A percentile compares a stretch with the other conserved stretches of the same genome.
Evolutionary conservation across 2,329 filamentous ascomycete species (phyloP).

Genomic region (Phialophora chinensis): DNA sequence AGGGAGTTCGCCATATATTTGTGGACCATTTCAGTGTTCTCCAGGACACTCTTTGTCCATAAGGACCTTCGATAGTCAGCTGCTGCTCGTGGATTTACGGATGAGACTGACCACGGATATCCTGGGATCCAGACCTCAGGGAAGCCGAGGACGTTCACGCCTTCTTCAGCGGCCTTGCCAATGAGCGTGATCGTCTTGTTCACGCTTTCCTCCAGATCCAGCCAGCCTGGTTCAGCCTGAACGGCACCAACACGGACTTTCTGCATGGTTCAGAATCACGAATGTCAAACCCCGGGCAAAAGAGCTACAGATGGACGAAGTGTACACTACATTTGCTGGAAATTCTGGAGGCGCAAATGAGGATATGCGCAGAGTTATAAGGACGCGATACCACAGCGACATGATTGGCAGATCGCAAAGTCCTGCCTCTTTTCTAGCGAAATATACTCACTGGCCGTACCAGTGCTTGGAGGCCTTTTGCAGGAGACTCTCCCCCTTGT

Average conservation of each 20-base stretch:
- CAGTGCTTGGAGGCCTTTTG: too few species aligned
- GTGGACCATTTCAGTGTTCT: slow-evolving; percentile 22
- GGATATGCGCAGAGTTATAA: too few species aligned
- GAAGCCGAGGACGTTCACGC: slow-evolving; percentile 62
- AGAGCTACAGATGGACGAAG: too few species aligned
- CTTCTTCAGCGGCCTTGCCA: slow-evolving; percentile 59
- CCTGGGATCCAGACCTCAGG: slow-evolving; percentile 60
- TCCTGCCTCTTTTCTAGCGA: too few species aligned
- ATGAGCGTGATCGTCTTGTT: slow-evolving; percentile 65
- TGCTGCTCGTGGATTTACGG: background rate
- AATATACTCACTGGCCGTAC: too few species aligned
- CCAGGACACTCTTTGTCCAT: slow-evolving; percentile 22
- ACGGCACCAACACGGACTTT: slow-evolving; percentile 54
- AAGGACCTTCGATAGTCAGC: background rate
- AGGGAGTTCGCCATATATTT: slow-evolving; percentile 20
- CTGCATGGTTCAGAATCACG: background rate
- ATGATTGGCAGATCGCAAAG: too few species aligned
- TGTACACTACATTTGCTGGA: too few species aligned
- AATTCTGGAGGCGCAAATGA: too few species aligned
- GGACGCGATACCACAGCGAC: too few species aligned
- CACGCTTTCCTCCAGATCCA: slow-evolving; percentile 62
- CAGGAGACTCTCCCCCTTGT: too few species aligned
- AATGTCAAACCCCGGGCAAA: too few species aligned
- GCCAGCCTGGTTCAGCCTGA: slow-evolving; percentile 66
- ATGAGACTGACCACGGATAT: slow-evolving; percentile 58